Conservation (phyloP, 2,329 filamentous ascomycete species). For the Aspergillus eucalypticola region DNA sequence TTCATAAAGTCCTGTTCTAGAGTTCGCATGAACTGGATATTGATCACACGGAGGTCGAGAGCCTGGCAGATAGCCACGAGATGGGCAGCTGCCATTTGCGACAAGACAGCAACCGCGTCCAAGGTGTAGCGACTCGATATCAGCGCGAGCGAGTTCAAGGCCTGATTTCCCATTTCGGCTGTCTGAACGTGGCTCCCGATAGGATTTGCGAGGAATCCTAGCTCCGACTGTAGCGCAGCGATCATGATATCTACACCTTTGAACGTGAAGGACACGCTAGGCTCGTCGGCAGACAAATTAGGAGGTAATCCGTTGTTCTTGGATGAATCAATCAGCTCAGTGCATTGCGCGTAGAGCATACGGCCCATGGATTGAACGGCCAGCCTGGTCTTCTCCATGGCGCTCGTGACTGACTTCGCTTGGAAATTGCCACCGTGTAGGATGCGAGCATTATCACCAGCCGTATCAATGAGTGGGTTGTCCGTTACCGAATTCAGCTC, state of each 20-base stretch:
- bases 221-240: constrained; percentile 2
- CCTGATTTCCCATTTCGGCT: constrained; percentile 6
- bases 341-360: constrained; percentile 62
- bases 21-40: not conserved
- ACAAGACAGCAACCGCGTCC: not conserved
- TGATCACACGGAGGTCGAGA: constrained; percentile 2
- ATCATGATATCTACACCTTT: constrained; percentile 3
- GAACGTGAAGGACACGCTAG: not conserved
- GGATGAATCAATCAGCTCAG: constrained; percentile 62
- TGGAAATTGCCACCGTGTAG: constrained; percentile 69
- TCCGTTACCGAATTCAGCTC: constrained; percentile 40
- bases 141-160: constrained; percentile 5
- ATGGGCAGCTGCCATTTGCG: constrained; percentile 1
- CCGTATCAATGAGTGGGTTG: constrained; percentile 1
- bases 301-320: constrained; percentile 62
- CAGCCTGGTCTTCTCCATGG: constrained; percentile 60
- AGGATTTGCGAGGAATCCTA: constrained; percentile 2
- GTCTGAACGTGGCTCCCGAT: constrained; percentile 4
- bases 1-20: not conserved
- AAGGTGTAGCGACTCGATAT: constrained; percentile 3
- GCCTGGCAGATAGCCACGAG: constrained; percentile 3
- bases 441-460: constrained; percentile 34
- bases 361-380: constrained; percentile 57
- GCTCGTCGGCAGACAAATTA: constrained; percentile 48
- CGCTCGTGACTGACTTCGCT: constrained; percentile 61